Evolutionary conservation across 2,329 filamentous ascomycete genomes (phyloP).

Genomic region (Kalaharituber pfeilii): DNA sequence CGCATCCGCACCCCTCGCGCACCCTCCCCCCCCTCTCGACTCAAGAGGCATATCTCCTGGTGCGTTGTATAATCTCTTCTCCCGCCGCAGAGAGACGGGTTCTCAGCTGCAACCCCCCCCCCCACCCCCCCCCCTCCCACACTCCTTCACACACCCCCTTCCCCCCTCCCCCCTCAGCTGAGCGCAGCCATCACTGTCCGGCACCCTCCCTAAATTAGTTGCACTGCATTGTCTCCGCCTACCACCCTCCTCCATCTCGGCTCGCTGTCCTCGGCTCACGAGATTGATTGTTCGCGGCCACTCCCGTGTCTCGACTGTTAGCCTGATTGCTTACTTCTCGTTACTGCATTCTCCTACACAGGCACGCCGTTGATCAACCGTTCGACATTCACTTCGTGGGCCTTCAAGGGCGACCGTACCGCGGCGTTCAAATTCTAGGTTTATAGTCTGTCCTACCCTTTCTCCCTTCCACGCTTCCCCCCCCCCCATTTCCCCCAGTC

Average conservation of each 20-base stretch:
- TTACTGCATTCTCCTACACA: not conserved
- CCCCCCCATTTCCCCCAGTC: not conserved
- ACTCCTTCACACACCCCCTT: not conserved
- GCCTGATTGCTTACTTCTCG: not conserved
- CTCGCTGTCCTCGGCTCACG: not conserved
- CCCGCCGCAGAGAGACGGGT: not conserved
- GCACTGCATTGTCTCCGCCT: too few relatives aligned
- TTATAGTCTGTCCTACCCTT: not conserved
- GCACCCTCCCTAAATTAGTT: not conserved
- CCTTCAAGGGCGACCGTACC: not conserved
- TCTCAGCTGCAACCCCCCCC: not conserved
- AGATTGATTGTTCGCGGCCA: not conserved
- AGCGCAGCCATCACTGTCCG: not conserved
- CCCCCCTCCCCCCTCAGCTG: not conserved
- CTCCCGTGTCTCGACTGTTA: not conserved
- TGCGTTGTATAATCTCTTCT: not conserved
- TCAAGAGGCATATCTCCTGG: not conserved
- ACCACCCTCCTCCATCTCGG: not conserved
- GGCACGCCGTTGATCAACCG: not conserved
- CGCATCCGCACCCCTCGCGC: not conserved
- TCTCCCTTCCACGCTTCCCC: not conserved
- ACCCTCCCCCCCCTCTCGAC: not conserved
- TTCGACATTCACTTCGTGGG: not conserved
- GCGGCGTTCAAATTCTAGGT: not conserved
- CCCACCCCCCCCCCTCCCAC: not conserved